Base-by-base conservation (phyloP, 2,329 filamentous ascomycete genomes). In the Arthrobotrys conoides region DNA sequence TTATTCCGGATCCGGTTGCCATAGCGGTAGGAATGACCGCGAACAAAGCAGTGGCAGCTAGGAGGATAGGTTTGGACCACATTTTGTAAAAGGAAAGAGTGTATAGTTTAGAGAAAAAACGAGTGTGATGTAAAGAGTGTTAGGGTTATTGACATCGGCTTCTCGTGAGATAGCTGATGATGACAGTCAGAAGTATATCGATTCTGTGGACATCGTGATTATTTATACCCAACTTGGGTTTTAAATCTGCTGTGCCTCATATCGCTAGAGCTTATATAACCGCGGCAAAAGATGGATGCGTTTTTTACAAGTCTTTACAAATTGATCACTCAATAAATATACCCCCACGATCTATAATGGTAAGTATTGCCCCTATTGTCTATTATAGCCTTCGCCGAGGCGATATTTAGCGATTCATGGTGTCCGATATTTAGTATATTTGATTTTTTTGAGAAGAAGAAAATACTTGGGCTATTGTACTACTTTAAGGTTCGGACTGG, bases 101-200 rank as follows among this genome's bases (percentile, higher is more conserved):
- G 44, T 46, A 46, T 46, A 5, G 38, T 41, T 41, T 41, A 46
- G 44, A 46, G 18, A 20, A 46, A 46, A 46, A 46, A 18, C 44
- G 44, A 46, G 44, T 46, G n/a, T 46, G 8, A n/a, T 8, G 44
- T 46, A 46, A 46, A 46, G 44, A 46, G 44, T 20, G 44, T 20
- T 46, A 46, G 18, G 16, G 8, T 44, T 46, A 20, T 20, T 20
- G 20, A 18, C 44, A 20, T 20, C n/a, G 3, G 44, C 44, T 46
- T 46, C 44, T 46, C 10, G 44, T 46, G n/a, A 20, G 44, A n/a
- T n/a, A 46, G 44, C 44, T n/a, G 44, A 46, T 46, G 44, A 46
- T 46, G 18, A 46, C n/a, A 18, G 9, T 18, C 27, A 30, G 6
- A 18, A 20, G n/a, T 20, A 46, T 46, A 46, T 46, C n/a, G 44